A percentile compares a stretch with the other conserved stretches of the same genome.
phyloP scores from a whole-genome alignment of 73 alveolate species.

The Durusdinium trenchii region DNA sequence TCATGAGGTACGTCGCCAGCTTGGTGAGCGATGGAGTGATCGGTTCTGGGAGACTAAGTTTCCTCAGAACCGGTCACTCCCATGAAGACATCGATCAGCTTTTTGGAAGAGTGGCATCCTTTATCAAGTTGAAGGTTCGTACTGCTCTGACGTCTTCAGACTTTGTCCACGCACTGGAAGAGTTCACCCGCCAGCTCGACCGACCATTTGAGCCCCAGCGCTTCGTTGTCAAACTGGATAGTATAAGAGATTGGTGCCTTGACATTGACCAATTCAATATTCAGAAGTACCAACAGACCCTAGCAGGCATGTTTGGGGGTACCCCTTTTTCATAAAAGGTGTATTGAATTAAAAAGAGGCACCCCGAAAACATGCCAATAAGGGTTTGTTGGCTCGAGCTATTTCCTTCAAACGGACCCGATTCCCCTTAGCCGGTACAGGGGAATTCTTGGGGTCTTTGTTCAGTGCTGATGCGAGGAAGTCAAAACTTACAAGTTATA shows the following conservation, averaged over 20 bases:
- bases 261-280: too few species aligned
- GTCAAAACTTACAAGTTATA: too few species aligned
- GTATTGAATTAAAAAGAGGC: too few species aligned
- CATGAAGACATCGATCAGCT: constrained; percentile 23
- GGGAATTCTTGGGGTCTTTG: too few species aligned
- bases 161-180: neutral
- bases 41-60: neutral
- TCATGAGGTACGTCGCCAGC: neutral
- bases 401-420: too few species aligned
- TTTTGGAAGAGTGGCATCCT: neutral
- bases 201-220: neutral
- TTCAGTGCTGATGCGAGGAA: too few species aligned
- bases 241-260: constrained; percentile 5
- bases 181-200: neutral
- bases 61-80: neutral
- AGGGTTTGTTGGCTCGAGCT: too few species aligned
- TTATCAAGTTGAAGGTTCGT: neutral
- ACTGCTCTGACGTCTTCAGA: neutral
- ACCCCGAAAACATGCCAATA: too few species aligned
- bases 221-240: neutral
- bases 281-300: too few species aligned
- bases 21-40: neutral
- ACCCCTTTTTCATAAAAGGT: too few species aligned
- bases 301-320: too few species aligned
- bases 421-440: too few species aligned